Percentiles rank a stretch among this genome's conserved stretches.
Evolutionary conservation across 1,284 basidiomycete genomes (phyloP).

Genomic region (Apiotrichum gracile): DNA sequence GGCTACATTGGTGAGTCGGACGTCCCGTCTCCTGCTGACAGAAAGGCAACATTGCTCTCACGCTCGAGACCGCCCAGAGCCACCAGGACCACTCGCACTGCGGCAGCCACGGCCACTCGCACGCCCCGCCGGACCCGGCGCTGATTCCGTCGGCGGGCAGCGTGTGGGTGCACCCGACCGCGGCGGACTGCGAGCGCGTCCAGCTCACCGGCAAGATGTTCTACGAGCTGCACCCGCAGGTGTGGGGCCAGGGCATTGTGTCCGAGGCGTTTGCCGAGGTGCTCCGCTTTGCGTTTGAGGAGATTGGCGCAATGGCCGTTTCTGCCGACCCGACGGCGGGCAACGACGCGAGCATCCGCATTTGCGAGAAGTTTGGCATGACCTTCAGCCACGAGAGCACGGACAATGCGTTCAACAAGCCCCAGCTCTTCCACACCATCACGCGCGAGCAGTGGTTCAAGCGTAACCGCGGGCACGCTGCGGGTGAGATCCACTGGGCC

Average conservation of each 20-base stretch:
- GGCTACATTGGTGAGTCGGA: conserved; percentile 37
- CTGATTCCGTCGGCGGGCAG: conserved; percentile 1
- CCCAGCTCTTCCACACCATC: conserved; percentile 37
- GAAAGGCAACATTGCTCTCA: conserved; percentile 39
- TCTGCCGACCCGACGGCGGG: conserved; percentile 31
- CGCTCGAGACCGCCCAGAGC: conserved; percentile 10
- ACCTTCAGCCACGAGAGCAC: conserved; percentile 19
- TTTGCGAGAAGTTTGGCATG: conserved; percentile 34
- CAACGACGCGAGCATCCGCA: conserved; percentile 37
- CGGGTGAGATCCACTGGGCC: conserved; percentile 18
- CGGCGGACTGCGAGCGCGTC: conserved; percentile 13
- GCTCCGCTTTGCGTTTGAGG: conserved; percentile 41
- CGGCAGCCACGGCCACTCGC: conserved; percentile 1
- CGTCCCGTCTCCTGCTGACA: background rate
- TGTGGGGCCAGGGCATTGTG: conserved; percentile 42
- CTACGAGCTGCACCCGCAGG: conserved; percentile 44
- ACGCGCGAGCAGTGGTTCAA: conserved; percentile 34
- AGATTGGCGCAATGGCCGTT: conserved; percentile 31
- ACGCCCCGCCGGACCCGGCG: background rate
- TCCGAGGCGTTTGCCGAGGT: conserved; percentile 44
- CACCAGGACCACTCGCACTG: background rate
- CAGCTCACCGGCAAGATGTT: conserved; percentile 33
- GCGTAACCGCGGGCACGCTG: conserved; percentile 16
- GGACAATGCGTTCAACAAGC: conserved; percentile 25
- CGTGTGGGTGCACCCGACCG: conserved; percentile 25